Conservation (phyloP, 1,139 yeast species). For the Suhomyces atakaporum region DNA sequence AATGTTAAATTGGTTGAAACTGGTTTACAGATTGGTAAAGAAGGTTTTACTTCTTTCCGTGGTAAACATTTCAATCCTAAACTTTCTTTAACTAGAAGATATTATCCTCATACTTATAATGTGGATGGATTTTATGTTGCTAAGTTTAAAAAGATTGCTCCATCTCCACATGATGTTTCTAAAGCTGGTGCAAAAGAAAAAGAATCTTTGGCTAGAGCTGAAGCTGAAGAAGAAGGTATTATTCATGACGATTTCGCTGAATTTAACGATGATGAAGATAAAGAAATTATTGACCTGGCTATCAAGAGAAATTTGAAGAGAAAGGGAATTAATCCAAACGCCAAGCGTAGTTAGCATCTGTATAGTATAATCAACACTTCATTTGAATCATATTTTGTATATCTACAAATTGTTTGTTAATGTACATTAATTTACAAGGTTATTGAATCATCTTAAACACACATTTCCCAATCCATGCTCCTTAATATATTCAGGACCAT, state of each 20-base stretch:
- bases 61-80: slow-evolving; percentile 88
- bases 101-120: slow-evolving; percentile 97
- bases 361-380: slow-evolving; percentile 2
- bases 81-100: slow-evolving; percentile 82
- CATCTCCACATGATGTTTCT: slow-evolving; percentile 80
- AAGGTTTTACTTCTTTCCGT: slow-evolving; percentile 90
- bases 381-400: no score
- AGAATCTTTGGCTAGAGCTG: slow-evolving; percentile 77
- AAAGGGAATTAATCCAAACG: slow-evolving; percentile 76
- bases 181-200: slow-evolving; percentile 90
- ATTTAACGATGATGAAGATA: slow-evolving; percentile 78
- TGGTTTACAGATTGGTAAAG: slow-evolving; percentile 92
- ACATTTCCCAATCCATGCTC: slow-evolving; percentile 83
- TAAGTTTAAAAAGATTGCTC: slow-evolving; percentile 86
- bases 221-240: slow-evolving; percentile 76
- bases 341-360: slow-evolving; percentile 13
- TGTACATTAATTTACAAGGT: slow-evolving; percentile 13
- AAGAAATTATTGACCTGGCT: slow-evolving; percentile 70
- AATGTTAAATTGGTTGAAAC: slow-evolving; percentile 93
- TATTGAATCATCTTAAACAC: slow-evolving; percentile 26
- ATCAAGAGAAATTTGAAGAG: slow-evolving; percentile 72
- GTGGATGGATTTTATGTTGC: slow-evolving; percentile 99
- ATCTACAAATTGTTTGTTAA: no score
- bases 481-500: slow-evolving; percentile 85
- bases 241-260: slow-evolving; percentile 84